These are phyloP conservation scores for Sporothrix pseudoabietina DNA, from an alignment of 2,329 filamentous ascomycete species.

Conservation along the genomic window DNA sequence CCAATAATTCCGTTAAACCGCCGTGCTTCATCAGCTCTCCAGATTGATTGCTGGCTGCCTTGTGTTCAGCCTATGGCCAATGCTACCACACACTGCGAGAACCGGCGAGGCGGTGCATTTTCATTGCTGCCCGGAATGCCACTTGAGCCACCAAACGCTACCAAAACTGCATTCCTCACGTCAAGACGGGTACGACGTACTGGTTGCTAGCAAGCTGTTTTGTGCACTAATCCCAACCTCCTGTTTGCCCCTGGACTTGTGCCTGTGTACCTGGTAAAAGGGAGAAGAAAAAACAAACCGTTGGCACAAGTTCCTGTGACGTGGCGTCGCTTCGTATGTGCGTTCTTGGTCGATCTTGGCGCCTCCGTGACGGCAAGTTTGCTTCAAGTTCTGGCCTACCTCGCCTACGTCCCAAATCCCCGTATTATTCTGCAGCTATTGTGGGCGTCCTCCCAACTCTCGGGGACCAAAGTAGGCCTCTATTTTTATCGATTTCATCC, in stretches of 20 bases:
- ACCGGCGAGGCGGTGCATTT: slow-evolving; percentile 13
- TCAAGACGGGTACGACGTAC: background rate
- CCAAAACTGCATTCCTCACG: background rate
- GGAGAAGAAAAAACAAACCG: background rate
- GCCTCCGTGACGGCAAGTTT: background rate
- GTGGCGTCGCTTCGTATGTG: background rate
- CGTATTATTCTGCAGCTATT: background rate
- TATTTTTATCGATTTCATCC: background rate
- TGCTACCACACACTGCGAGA: background rate
- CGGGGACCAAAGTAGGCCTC: background rate
- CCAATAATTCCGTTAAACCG: background rate
- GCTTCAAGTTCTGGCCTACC: background rate
- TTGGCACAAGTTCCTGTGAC: slow-evolving; percentile 17
- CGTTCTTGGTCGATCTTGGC: background rate
- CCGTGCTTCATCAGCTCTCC: slow-evolving; percentile 4
- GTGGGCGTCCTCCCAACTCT: slow-evolving; percentile 9
- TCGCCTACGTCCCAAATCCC: background rate
- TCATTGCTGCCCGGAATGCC: slow-evolving; percentile 5
- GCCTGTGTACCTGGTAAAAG: background rate
- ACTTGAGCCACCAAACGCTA: background rate
- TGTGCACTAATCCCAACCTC: background rate
- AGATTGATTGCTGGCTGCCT: background rate
- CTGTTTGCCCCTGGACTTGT: background rate
- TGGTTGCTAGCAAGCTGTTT: background rate
- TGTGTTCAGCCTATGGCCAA: background rate